A percentile compares a stretch with the other conserved stretches of the same genome.
phyloP scores from a whole-genome alignment of 2,329 filamentous ascomycete species.

The Paramyrothecium sp. region DNA sequence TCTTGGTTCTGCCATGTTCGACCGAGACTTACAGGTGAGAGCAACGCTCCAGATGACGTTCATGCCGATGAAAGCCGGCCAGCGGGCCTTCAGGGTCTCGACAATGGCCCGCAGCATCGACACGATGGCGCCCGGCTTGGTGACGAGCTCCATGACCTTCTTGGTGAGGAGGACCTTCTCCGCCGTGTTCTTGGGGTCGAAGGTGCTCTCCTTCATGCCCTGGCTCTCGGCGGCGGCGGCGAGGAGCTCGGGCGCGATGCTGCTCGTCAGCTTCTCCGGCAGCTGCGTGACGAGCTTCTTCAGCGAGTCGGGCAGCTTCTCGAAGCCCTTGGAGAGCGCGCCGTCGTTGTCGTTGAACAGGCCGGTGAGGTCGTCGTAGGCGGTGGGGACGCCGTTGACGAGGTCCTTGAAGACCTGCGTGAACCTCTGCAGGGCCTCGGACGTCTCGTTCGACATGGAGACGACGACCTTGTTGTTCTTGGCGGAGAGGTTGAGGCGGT shows the following conservation, averaged over 20 bases:
- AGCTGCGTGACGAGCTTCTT: conserved; percentile 84
- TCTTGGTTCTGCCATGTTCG: neutral
- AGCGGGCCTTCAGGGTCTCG: conserved; percentile 80
- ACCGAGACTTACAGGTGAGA: conserved; percentile 67
- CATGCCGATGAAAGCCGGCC: conserved; percentile 87
- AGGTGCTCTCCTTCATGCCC: conserved; percentile 57
- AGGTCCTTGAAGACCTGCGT: conserved; percentile 90
- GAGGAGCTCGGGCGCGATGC: conserved; percentile 77
- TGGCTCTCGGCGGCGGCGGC: conserved; percentile 76
- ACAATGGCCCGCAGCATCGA: conserved; percentile 88
- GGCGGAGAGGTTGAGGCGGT: conserved; percentile 79
- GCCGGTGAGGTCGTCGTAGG: conserved; percentile 78
- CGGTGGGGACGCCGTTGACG: conserved; percentile 88
- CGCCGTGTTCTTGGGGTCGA: conserved; percentile 59
- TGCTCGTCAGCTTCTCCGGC: conserved; percentile 75
- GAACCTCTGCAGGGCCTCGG: conserved; percentile 79
- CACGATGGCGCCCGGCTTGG: conserved; percentile 83
- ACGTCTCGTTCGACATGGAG: conserved; percentile 78
- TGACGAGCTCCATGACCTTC: conserved; percentile 75
- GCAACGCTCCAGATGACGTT: conserved; percentile 90
- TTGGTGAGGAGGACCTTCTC: conserved; percentile 69
- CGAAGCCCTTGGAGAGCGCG: conserved; percentile 57
- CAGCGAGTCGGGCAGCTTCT: conserved; percentile 72
- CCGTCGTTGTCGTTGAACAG: conserved; percentile 62
- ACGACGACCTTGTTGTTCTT: conserved; percentile 79